Percentiles rank a stretch among this genome's conserved stretches.
These are phyloP conservation scores for Podospora sp. DNA, from an alignment of 495 filamentous ascomycete genomes.

Conservation along the genomic window DNA sequence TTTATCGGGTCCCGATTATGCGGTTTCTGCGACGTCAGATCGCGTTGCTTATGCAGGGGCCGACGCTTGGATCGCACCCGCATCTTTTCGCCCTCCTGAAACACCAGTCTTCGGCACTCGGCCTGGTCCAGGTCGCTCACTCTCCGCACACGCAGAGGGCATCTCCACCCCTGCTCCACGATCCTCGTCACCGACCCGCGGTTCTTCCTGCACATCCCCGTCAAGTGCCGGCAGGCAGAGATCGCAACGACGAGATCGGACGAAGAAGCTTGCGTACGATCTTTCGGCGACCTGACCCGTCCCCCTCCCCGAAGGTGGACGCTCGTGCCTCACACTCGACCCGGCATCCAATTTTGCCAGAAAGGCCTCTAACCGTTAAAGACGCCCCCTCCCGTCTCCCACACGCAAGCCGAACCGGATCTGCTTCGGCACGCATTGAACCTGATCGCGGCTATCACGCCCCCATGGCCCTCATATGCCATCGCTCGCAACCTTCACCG, in stretches of 20 bases:
- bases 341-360: conserved; percentile 21
- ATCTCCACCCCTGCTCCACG: conserved; percentile 9
- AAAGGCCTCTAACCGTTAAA: neutral
- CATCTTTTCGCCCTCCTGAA: conserved; percentile 27
- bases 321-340: conserved; percentile 16
- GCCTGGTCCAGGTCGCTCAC: conserved; percentile 1
- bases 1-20: conserved; percentile 35
- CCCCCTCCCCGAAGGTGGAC: conserved; percentile 3
- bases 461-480: neutral
- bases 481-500: neutral
- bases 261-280: conserved; percentile 4
- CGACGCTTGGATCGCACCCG: conserved; percentile 32
- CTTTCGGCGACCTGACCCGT: neutral
- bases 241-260: conserved; percentile 4
- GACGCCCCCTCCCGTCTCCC: neutral
- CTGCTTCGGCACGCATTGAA: conserved; percentile 15
- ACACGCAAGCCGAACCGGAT: conserved; percentile 17
- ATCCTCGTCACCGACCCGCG: conserved; percentile 1
- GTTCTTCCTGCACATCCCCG: conserved; percentile 12
- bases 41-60: conserved; percentile 34
- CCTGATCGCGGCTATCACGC: conserved; percentile 11
- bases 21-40: conserved; percentile 35
- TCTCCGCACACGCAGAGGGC: conserved; percentile 13
- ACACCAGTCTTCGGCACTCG: conserved; percentile 26
- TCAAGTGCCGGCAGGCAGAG: conserved; percentile 13